Conservation (phyloP, 768 basidiomycete genomes). For the Termitomyces sp. region DNA sequence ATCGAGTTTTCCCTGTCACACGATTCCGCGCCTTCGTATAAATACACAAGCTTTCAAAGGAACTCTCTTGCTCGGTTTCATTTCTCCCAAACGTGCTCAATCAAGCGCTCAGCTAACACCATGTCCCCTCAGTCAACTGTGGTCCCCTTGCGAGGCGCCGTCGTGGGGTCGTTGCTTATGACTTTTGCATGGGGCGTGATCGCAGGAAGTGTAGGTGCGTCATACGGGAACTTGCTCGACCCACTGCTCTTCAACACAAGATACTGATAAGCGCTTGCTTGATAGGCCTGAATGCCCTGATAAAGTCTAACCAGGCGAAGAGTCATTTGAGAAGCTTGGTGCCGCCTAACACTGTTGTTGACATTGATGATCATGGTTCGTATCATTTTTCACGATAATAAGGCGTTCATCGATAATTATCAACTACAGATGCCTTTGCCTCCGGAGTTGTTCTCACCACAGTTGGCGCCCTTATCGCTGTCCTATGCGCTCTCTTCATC, state of each 20-base stretch:
- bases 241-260: neutral
- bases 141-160: conserved; percentile 8
- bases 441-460: conserved; percentile 31
- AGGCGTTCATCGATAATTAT: neutral
- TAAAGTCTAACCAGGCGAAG: conserved; percentile 36
- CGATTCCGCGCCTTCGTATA: neutral
- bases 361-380: conserved; percentile 32
- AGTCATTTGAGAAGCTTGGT: conserved; percentile 23
- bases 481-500: conserved; percentile 21
- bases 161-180: conserved; percentile 13
- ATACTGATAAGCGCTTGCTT: neutral
- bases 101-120: neutral
- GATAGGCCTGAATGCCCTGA: conserved; percentile 34
- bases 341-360: conserved; percentile 26
- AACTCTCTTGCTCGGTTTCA: neutral
- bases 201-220: conserved; percentile 15
- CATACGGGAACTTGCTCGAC: neutral
- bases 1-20: neutral
- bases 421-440: conserved; percentile 29
- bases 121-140: neutral
- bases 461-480: conserved; percentile 26
- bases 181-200: conserved; percentile 17
- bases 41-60: neutral
- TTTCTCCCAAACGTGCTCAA: neutral
- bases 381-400: neutral